These are phyloP conservation scores for Ganoderma lucidum DNA, from an alignment of 1,284 basidiomycete genomes.

Conservation along the genomic window DNA sequence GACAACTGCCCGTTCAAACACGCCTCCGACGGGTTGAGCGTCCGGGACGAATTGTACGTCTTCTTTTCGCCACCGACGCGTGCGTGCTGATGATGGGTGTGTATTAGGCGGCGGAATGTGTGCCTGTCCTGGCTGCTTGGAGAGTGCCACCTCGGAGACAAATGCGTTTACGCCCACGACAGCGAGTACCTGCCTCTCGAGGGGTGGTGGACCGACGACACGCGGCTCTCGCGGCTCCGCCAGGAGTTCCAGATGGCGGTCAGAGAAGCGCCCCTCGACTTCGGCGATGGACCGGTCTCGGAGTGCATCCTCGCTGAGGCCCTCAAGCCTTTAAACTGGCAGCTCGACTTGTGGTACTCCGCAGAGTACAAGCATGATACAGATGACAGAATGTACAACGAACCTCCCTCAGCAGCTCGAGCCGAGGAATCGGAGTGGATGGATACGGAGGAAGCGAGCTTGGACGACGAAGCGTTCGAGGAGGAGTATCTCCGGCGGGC, in stretches of 20 bases:
- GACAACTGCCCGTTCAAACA: slow-evolving; percentile 54
- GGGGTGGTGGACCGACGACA: slow-evolving; percentile 14
- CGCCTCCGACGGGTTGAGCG: slow-evolving; percentile 58
- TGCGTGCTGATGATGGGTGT: no score
- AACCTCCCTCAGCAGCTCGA: background rate
- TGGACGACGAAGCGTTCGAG: background rate
- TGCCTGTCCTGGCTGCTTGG: slow-evolving; percentile 47
- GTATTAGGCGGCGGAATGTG: slow-evolving; percentile 48
- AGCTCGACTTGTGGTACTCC: slow-evolving; percentile 14
- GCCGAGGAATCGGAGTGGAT: background rate
- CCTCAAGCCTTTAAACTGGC: slow-evolving; percentile 18
- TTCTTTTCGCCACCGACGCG: slow-evolving; percentile 34
- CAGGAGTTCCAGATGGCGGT: slow-evolving; percentile 5
- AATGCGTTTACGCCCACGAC: slow-evolving; percentile 49
- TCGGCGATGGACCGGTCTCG: background rate
- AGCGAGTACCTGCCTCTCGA: slow-evolving; percentile 38
- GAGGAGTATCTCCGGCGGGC: slow-evolving; percentile 32
- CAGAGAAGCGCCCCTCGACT: background rate
- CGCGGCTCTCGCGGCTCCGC: slow-evolving; percentile 13
- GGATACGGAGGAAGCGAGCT: background rate
- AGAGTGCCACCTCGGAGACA: slow-evolving; percentile 36
- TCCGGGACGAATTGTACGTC: slow-evolving; percentile 57
- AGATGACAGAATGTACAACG: background rate
- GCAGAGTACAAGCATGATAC: slow-evolving; percentile 10
- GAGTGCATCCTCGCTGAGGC: slow-evolving; percentile 18